Evolutionary conservation across 768 basidiomycete species (phyloP).

Genomic region (Leccinum rimulosum): DNA sequence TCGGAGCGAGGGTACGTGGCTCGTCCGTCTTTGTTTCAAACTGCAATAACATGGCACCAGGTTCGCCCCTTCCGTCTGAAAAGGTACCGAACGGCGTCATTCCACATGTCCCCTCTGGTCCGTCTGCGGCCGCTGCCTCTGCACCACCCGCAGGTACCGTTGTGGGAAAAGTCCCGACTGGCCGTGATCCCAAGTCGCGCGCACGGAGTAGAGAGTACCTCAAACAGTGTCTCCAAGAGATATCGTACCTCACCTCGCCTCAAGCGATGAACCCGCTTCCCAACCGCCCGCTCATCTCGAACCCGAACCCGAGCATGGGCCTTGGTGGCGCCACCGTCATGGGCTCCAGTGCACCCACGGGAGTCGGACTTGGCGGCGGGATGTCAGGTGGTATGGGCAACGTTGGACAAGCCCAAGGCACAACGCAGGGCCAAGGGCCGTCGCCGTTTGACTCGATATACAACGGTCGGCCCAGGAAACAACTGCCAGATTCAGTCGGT

Average conservation of each 20-base stretch:
- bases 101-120: constrained; percentile 58
- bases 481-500: constrained; percentile 60
- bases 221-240: constrained; percentile 99
- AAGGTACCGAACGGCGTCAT: constrained; percentile 62
- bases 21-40: constrained; percentile 3
- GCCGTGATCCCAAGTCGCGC: constrained; percentile 92
- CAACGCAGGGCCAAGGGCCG: constrained; percentile 22
- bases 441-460: constrained; percentile 72
- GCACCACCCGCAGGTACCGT: constrained; percentile 42
- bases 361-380: constrained; percentile 11
- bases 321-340: constrained; percentile 14
- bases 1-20: constrained; percentile 68
- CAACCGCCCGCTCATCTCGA: constrained; percentile 69
- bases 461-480: constrained; percentile 79
- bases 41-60: constrained; percentile 35
- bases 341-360: constrained; percentile 16
- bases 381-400: constrained; percentile 13
- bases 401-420: constrained; percentile 17
- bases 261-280: constrained; percentile 97
- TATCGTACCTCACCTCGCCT: constrained; percentile 94
- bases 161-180: constrained; percentile 69
- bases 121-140: constrained; percentile 1
- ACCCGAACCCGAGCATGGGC: constrained; percentile 37
- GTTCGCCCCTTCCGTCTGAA: constrained; percentile 71
- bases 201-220: constrained; percentile 94